These are phyloP conservation scores for Aspergillus sp. DNA, from an alignment of 2,329 filamentous ascomycete species.

Conservation along the genomic window DNA sequence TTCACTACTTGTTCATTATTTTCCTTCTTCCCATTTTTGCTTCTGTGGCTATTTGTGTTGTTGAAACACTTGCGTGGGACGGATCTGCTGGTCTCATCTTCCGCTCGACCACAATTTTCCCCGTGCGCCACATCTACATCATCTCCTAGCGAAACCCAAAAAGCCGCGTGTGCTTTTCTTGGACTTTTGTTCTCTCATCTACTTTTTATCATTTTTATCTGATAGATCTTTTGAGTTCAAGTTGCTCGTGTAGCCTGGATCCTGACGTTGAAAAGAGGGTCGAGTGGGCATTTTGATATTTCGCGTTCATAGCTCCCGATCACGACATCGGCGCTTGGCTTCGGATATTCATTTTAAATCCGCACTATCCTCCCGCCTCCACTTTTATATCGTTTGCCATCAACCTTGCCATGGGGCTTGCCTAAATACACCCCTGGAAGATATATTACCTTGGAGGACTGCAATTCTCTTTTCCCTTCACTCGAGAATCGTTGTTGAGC, in stretches of 20 bases:
- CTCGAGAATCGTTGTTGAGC: not conserved
- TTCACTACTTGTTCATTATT: constrained; percentile 13
- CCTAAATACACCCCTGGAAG: constrained; percentile 2
- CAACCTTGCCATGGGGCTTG: constrained; percentile 16
- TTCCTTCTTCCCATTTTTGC: constrained; percentile 9
- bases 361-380: constrained; percentile 9
- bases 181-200: not conserved
- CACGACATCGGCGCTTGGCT: constrained; percentile 33
- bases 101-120: not conserved
- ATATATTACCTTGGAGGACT: not conserved
- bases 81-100: not conserved
- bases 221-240: not conserved
- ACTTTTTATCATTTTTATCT: not conserved
- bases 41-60: not conserved
- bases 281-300: constrained; percentile 20
- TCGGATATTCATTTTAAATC: constrained; percentile 20
- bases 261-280: not conserved
- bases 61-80: not conserved
- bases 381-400: constrained; percentile 13
- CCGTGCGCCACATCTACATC: constrained; percentile 5
- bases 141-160: not conserved
- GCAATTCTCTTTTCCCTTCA: not conserved
- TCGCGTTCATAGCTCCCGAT: constrained; percentile 27
- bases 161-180: constrained; percentile 4
- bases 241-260: constrained; percentile 8